Conservation (phyloP, 306 rosid genomes). For the Rosa lucieae region DNA sequence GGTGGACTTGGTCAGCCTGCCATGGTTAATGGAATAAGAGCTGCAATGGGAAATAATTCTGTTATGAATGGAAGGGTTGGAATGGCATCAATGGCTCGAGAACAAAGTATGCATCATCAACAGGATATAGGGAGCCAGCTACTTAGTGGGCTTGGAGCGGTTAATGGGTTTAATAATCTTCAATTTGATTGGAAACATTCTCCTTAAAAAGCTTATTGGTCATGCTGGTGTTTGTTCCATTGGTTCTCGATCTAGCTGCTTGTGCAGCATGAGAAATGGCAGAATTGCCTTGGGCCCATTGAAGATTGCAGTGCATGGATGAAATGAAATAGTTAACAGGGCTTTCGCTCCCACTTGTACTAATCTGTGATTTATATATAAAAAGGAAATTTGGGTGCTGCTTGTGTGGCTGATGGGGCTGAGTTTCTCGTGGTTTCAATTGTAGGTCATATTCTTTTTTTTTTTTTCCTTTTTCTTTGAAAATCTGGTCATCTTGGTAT, state of each 20-base stretch:
- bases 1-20: constrained; percentile 69
- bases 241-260: constrained; percentile 41
- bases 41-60: constrained; percentile 71
- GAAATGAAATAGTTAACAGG: constrained; percentile 44
- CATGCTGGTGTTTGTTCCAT: constrained; percentile 24
- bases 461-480: not conserved
- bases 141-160: constrained; percentile 84
- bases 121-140: constrained; percentile 83
- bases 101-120: constrained; percentile 78
- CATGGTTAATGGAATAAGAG: constrained; percentile 80
- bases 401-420: constrained; percentile 68
- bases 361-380: constrained; percentile 64
- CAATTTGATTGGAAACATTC: constrained; percentile 89
- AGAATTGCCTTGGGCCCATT: constrained; percentile 49
- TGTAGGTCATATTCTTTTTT: constrained; percentile 43
- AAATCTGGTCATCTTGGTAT: not conserved
- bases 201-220: constrained; percentile 52
- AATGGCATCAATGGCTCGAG: constrained; percentile 71
- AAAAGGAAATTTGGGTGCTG: constrained; percentile 64
- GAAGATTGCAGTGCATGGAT: constrained; percentile 22
- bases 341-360: constrained; percentile 62
- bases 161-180: constrained; percentile 72
- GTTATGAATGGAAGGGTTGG: constrained; percentile 87
- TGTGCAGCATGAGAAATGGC: constrained; percentile 55
- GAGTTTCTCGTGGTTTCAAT: constrained; percentile 43